These are phyloP conservation scores for Uncinocarpus reesii DNA, from an alignment of 2,329 filamentous ascomycete genomes.

Conservation along the genomic window DNA sequence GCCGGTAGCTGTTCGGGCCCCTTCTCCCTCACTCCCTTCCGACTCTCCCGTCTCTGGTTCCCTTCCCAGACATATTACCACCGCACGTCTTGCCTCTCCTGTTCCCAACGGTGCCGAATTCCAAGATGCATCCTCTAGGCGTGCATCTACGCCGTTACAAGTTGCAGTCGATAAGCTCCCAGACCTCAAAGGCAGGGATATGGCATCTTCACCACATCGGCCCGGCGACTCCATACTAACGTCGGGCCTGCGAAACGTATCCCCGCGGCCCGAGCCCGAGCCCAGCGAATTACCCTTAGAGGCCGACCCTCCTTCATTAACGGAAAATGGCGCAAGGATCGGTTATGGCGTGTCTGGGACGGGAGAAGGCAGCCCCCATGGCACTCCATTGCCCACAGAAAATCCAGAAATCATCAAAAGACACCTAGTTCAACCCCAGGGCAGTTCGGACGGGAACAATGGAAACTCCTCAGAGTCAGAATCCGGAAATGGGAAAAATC, in stretches of 20 bases:
- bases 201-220: conserved; percentile 53
- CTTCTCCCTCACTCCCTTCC: conserved; percentile 22
- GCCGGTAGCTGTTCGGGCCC: conserved; percentile 14
- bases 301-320: neutral
- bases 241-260: conserved; percentile 54
- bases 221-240: conserved; percentile 82
- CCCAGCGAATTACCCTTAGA: neutral
- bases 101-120: conserved; percentile 36
- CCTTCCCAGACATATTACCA: conserved; percentile 43
- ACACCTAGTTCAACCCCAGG: conserved; percentile 66
- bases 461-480: conserved; percentile 22
- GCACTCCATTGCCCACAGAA: conserved; percentile 57
- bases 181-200: conserved; percentile 50
- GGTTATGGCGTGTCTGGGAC: conserved; percentile 63
- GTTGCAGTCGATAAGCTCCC: conserved; percentile 47
- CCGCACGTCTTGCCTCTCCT: conserved; percentile 47
- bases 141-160: conserved; percentile 34
- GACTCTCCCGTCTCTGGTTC: conserved; percentile 35
- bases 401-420: conserved; percentile 85
- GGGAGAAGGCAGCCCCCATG: conserved; percentile 37
- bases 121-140: conserved; percentile 39
- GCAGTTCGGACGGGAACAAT: conserved; percentile 25
- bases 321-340: conserved; percentile 54
- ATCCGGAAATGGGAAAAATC: conserved; percentile 20
- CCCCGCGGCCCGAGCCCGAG: conserved; percentile 24